Conservation (phyloP, 768 basidiomycete genomes). For the Auricularia cornea region DNA sequence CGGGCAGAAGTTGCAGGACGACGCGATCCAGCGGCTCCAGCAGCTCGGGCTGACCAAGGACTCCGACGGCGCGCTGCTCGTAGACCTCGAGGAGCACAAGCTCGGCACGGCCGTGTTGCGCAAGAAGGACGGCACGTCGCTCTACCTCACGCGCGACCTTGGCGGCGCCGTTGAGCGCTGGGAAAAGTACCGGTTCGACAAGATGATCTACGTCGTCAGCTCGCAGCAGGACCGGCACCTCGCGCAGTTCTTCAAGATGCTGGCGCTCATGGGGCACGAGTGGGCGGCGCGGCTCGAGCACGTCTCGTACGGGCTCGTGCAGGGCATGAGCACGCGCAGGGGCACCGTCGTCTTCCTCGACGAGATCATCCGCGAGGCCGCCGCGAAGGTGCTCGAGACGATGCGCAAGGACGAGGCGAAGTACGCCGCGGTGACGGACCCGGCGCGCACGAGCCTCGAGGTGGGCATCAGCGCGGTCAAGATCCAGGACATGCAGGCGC, state of each 20-base stretch:
- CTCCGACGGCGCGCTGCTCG: conserved; percentile 77
- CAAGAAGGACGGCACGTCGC: conserved; percentile 89
- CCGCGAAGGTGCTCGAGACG: conserved; percentile 88
- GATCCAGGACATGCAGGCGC: conserved; percentile 96
- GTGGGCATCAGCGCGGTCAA: conserved; percentile 94
- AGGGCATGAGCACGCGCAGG: conserved; percentile 33
- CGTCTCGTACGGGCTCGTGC: conserved; percentile 79
- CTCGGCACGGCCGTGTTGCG: conserved; percentile 83
- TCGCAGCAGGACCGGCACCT: conserved; percentile 83
- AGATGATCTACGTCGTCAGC: conserved; percentile 90
- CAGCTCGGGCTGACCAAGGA: conserved; percentile 62
- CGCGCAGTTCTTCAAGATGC: conserved; percentile 87
- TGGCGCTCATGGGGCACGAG: conserved; percentile 80
- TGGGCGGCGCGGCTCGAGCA: conserved; percentile 82
- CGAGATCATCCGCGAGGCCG: conserved; percentile 82
- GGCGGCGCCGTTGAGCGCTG: conserved; percentile 88
- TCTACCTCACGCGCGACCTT: conserved; percentile 93
- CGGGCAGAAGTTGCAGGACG: conserved; percentile 61
- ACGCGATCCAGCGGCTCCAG: conserved; percentile 58
- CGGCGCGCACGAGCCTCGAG: conserved; percentile 66
- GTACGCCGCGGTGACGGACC: conserved; percentile 81
- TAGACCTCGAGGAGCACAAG: conserved; percentile 85
- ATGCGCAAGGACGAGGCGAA: conserved; percentile 94
- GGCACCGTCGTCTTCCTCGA: conserved; percentile 82
- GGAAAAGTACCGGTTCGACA: conserved; percentile 83